Evolutionary conservation across 805 yeast genomes (phyloP).

Genomic region (Diddensiella santjacobensis): DNA sequence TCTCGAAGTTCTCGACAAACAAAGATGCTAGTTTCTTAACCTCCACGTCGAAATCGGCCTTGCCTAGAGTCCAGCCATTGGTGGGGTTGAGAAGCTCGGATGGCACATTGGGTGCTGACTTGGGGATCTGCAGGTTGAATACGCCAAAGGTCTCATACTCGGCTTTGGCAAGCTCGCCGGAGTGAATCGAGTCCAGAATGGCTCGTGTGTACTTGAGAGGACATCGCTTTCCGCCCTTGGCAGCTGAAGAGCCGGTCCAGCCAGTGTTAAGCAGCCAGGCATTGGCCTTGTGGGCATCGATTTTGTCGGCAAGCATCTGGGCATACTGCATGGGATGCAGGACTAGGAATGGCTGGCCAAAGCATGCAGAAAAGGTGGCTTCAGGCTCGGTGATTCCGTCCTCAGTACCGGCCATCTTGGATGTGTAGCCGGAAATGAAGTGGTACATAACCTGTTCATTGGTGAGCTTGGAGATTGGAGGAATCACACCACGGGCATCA

Average conservation of each 20-base stretch:
- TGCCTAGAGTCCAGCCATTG: conserved; percentile 67
- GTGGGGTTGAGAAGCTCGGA: conserved; percentile 81
- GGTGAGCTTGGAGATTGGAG: conserved; percentile 91
- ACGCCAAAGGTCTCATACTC: conserved; percentile 82
- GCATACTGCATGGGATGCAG: conserved; percentile 98
- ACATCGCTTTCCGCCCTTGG: conserved; percentile 95
- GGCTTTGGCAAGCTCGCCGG: conserved; percentile 77
- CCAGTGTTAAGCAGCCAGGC: conserved; percentile 99
- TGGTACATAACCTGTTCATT: conserved; percentile 98
- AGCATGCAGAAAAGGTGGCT: conserved; percentile 97
- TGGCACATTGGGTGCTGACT: conserved; percentile 77
- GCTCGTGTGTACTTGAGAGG: conserved; percentile 97
- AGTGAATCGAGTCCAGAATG: conserved; percentile 88
- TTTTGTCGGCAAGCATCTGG: conserved; percentile 90
- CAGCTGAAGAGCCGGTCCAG: conserved; percentile 93
- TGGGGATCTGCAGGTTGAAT: conserved; percentile 87
- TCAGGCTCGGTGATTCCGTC: conserved; percentile 98
- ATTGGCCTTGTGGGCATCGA: conserved; percentile 77
- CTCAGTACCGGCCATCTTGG: conserved; percentile 99
- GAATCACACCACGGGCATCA: conserved; percentile 97
- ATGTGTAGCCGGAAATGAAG: conserved; percentile 96
- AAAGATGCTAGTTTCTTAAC: conserved; percentile 65
- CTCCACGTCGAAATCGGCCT: conserved; percentile 49
- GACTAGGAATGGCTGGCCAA: conserved; percentile 98
- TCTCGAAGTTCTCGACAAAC: conserved; percentile 83